Conservation (phyloP, 768 basidiomycete genomes). For the Agaricus blazei region DNA sequence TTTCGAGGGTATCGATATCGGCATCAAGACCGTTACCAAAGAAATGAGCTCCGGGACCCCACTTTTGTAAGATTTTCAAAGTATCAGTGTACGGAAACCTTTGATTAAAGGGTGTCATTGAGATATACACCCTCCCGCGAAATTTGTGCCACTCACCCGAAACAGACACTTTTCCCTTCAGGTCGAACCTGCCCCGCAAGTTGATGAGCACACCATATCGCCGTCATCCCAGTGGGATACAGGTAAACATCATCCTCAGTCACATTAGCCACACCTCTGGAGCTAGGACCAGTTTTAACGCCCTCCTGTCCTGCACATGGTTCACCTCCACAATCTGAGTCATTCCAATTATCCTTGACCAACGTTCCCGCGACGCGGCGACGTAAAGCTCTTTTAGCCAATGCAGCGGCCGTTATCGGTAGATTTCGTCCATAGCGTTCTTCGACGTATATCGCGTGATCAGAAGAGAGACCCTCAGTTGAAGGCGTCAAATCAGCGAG, state of each 20-base stretch:
- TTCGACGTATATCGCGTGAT: slow-evolving; percentile 77
- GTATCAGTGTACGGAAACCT: slow-evolving; percentile 97
- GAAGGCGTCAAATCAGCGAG: not conserved
- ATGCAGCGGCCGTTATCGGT: slow-evolving; percentile 60
- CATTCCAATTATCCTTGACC: slow-evolving; percentile 46
- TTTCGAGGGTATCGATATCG: slow-evolving; percentile 72
- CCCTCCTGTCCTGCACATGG: slow-evolving; percentile 40
- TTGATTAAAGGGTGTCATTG: not conserved
- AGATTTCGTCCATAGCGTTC: slow-evolving; percentile 94
- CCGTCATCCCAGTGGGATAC: slow-evolving; percentile 86
- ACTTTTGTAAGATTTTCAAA: slow-evolving; percentile 89
- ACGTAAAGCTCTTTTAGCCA: slow-evolving; percentile 87
- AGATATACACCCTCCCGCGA: not conserved
- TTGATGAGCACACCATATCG: slow-evolving; percentile 90
- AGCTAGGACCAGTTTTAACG: slow-evolving; percentile 53
- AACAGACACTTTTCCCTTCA: slow-evolving; percentile 82
- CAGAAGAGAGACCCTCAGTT: slow-evolving; percentile 49
- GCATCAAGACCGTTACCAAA: slow-evolving; percentile 73
- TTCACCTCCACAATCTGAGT: slow-evolving; percentile 27
- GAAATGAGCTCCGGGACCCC: slow-evolving; percentile 93
- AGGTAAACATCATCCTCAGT: slow-evolving; percentile 87
- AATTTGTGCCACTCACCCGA: slow-evolving; percentile 59
- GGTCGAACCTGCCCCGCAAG: slow-evolving; percentile 50
- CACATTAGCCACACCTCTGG: slow-evolving; percentile 62
- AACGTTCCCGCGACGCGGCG: slow-evolving; percentile 86